A percentile compares a stretch with the other conserved stretches of the same genome.
Conservation (phyloP, 306 rosid species). For the Trifolium pratense region DNA sequence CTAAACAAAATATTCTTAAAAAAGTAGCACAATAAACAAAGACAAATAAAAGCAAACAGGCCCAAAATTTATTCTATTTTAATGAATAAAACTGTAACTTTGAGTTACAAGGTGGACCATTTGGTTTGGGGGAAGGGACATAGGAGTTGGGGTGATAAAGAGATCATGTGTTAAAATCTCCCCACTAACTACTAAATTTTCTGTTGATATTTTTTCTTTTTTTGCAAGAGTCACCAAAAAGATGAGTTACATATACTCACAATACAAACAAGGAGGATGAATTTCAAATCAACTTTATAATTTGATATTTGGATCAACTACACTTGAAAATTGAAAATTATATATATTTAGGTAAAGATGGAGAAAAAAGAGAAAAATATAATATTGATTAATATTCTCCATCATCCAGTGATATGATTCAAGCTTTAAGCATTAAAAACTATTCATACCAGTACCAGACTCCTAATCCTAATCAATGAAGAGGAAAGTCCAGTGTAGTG, state of each 20-base stretch:
- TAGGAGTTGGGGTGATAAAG: not conserved
- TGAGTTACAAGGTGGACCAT: not conserved
- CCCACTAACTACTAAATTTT: not conserved
- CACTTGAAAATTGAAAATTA: conserved; percentile 8
- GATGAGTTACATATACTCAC: conserved; percentile 23
- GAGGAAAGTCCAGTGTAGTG: conserved; percentile 26
- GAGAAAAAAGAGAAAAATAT: conserved; percentile 4
- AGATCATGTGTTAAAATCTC: not conserved
- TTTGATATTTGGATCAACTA: conserved; percentile 25
- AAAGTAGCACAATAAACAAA: conserved; percentile 16
- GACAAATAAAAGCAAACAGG: conserved; percentile 22
- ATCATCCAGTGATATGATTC: not conserved
- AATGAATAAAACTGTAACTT: conserved; percentile 11
- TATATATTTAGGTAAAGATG: not conserved
- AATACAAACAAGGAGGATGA: not conserved
- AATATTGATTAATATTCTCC: not conserved
- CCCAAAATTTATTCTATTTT: conserved; percentile 25
- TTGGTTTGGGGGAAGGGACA: not conserved
- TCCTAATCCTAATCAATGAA: not conserved
- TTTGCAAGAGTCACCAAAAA: conserved; percentile 29
- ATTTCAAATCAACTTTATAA: conserved; percentile 18
- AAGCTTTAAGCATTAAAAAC: conserved; percentile 6
- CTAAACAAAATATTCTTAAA: conserved; percentile 19
- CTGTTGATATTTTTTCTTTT: not conserved
- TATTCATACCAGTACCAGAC: not conserved